phyloP scores from a whole-genome alignment of 768 basidiomycete species.

The Coprinellus aureogranulatus region DNA sequence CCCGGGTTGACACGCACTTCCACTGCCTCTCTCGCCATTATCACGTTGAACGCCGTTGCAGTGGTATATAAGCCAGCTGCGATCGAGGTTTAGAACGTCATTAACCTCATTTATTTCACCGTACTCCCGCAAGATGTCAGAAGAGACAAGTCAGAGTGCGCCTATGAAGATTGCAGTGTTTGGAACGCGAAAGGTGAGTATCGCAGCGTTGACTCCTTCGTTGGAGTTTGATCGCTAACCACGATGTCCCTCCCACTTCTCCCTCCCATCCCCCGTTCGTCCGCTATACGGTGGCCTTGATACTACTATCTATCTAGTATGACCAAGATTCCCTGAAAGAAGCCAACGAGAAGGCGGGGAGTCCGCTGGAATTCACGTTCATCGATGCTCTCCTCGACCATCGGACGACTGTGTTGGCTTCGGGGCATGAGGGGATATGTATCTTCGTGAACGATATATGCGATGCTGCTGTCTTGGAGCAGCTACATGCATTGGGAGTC shows the following conservation, averaged over 20 bases:
- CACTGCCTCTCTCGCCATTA: no score
- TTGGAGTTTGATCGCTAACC: not conserved
- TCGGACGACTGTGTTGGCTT: conserved; percentile 33
- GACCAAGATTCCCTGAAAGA: conserved; percentile 33
- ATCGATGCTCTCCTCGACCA: conserved; percentile 36
- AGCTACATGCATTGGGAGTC: conserved; percentile 32
- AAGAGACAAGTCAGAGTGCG: not conserved
- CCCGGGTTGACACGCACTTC: no score
- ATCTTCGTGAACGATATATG: conserved; percentile 45
- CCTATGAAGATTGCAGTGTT: conserved; percentile 43
- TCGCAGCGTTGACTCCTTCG: no score
- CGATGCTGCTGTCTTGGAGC: conserved; percentile 30
- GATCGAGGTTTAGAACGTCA: no score
- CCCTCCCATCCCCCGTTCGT: no score
- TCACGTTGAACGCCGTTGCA: no score
- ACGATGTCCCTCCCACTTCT: not conserved
- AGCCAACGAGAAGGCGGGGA: conserved; percentile 24
- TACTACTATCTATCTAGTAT: conserved; percentile 27
- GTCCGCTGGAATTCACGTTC: conserved; percentile 32
- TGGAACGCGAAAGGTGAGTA: conserved; percentile 33
- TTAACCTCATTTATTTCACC: no score
- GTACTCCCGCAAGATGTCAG: not conserved
- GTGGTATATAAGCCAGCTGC: no score
- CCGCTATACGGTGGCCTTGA: no score
- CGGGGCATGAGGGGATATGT: conserved; percentile 37